Base-by-base conservation (phyloP, 306 rosid genomes). In the Casuarina glauca region DNA sequence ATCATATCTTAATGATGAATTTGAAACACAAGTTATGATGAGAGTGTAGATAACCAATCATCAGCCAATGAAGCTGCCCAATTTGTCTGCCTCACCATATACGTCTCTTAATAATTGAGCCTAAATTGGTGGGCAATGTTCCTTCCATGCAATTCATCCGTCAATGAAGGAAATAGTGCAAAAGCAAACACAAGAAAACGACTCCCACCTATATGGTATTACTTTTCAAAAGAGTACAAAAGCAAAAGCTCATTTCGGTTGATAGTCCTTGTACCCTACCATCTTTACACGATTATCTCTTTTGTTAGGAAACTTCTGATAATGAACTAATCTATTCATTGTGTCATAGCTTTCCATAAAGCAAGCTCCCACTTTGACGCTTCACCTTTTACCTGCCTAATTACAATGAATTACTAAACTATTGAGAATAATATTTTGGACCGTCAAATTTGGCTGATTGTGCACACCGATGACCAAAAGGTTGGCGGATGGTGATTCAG, bases 261-360 rank as follows among this genome's bases (percentile, higher is more conserved):
- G 78, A 79, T 76, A 60, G 76, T 82, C 74, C 60, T 36, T 73
- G 77, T 52, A 64, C 81, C 88, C 84, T 82, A 79, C 88, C 86
- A 43, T 72, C 88, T 85, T 81, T 76, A 76, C 80, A 76, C 10
- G 75, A 67, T 69, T 73, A 76, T 82, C 72, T 73, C 74, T 81
- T 76, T 79, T 68, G 76, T 26, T 72, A 61, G 72, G 86, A 82
- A 82, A 82, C 88, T 85, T 85, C 82, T 84, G 53, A 52, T 78
- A 74, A 70, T 64, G 3, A 53, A 53, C 42, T 53, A 84, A 78
- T 74, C 75, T 76, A 73, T 77, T 74, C 72, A 46, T 54, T 55
- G 80, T 74, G 87, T 80, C 80, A 62, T 61, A 45, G 67, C 85
- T 81, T 77, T 84, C 4, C 63, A 11, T 45, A 81, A 84, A 81